phyloP scores from a whole-genome alignment of 2,329 filamentous ascomycete species.

The Aspergillus fructus region DNA sequence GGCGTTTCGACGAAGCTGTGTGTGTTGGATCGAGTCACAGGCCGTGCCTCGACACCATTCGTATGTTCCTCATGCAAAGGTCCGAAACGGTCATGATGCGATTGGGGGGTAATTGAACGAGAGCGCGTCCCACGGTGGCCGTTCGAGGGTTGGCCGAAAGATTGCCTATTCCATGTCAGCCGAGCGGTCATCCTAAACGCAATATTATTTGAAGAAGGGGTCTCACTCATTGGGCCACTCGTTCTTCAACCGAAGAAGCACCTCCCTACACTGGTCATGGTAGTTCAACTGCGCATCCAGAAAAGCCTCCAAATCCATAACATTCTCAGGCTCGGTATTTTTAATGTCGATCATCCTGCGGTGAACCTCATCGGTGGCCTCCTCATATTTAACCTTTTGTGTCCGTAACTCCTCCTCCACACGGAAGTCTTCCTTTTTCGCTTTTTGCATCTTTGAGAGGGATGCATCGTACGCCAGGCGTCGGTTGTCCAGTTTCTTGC shows the following conservation, averaged over 20 bases:
- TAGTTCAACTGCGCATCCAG: conserved; percentile 87
- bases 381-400: conserved; percentile 94
- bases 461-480: conserved; percentile 89
- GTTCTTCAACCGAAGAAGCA: conserved; percentile 67
- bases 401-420: conserved; percentile 88
- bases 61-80: conserved; percentile 56
- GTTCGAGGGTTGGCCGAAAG: conserved; percentile 26
- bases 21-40: conserved; percentile 52
- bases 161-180: conserved; percentile 23
- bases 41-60: conserved; percentile 49
- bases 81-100: conserved; percentile 60
- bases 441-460: conserved; percentile 85
- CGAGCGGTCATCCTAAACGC: conserved; percentile 12
- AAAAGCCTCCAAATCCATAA: conserved; percentile 76
- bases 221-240: conserved; percentile 63
- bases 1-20: conserved; percentile 35
- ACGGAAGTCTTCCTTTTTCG: conserved; percentile 89
- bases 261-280: conserved; percentile 85
- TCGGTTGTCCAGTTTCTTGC: conserved; percentile 91
- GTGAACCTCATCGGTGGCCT: conserved; percentile 86
- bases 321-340: conserved; percentile 80
- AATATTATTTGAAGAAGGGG: background rate
- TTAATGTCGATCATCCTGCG: conserved; percentile 96
- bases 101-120: conserved; percentile 64
- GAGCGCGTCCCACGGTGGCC: conserved; percentile 51